Percentiles rank a stretch among this genome's conserved stretches.
Conservation (phyloP, 352 stramenopile genomes). For the Phytophthora hybrid region DNA sequence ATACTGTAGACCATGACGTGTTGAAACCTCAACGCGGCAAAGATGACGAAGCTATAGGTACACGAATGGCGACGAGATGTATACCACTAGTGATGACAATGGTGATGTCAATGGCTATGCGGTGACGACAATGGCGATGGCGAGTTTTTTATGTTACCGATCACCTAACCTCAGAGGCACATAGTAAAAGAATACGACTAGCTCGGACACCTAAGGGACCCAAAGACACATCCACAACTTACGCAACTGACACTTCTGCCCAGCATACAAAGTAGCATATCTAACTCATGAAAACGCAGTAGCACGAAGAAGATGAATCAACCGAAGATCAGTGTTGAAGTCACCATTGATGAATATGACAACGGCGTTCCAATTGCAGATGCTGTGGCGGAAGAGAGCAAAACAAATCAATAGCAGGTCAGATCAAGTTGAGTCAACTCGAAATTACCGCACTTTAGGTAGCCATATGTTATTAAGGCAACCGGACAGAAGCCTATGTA, state of each 20-base stretch:
- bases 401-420: too few species aligned
- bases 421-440: too few species aligned
- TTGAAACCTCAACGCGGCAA: background rate
- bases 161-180: too few species aligned
- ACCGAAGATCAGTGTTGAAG: background rate
- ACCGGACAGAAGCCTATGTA: too few species aligned
- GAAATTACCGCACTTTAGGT: too few species aligned
- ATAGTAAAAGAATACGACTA: background rate
- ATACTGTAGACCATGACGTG: background rate
- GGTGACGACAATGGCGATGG: background rate
- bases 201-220: background rate
- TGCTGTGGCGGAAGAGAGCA: too few species aligned
- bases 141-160: background rate
- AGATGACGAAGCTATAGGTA: slow-evolving; percentile 1
- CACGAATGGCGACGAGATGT: background rate
- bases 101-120: background rate
- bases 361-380: background rate
- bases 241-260: background rate
- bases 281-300: background rate
- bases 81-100: slow-evolving; percentile 5
- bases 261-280: background rate
- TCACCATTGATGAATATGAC: background rate
- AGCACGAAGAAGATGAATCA: background rate
- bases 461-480: too few species aligned
- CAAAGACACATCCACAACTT: background rate